A percentile compares a stretch with the other conserved stretches of the same genome.
phyloP scores from a whole-genome alignment of 768 basidiomycete species.

The Crucibulum laeve region DNA sequence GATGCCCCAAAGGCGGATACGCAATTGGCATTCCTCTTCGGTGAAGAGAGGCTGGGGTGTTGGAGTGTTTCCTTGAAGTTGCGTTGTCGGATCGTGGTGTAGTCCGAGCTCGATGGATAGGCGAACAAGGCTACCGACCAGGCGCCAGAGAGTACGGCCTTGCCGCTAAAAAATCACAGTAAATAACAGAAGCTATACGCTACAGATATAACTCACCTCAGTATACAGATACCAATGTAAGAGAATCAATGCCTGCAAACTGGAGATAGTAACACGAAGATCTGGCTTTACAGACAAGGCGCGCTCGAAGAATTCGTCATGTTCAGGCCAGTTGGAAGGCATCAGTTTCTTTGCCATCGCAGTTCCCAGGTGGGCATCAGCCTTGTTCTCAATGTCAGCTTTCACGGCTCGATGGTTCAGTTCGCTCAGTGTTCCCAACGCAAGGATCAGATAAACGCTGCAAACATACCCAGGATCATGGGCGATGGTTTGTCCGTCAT shows the following conservation, averaged over 20 bases:
- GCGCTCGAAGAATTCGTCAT: constrained; percentile 81
- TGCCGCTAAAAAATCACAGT: constrained; percentile 52
- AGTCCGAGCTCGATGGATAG: constrained; percentile 80
- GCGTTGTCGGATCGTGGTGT: constrained; percentile 78
- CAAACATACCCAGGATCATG: constrained; percentile 79
- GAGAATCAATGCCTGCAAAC: constrained; percentile 78
- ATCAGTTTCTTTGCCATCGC: constrained; percentile 56
- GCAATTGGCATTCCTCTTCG: constrained; percentile 71
- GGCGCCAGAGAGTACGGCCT: constrained; percentile 86
- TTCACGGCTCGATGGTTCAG: constrained; percentile 67
- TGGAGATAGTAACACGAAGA: constrained; percentile 75
- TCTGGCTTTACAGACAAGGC: constrained; percentile 79
- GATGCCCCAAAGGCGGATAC: constrained; percentile 81
- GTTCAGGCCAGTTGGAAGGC: constrained; percentile 69
- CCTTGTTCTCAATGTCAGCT: constrained; percentile 39
- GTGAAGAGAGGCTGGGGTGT: constrained; percentile 49
- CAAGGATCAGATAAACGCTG: constrained; percentile 72
- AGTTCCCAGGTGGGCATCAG: constrained; percentile 26
- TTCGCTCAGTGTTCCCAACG: constrained; percentile 79
- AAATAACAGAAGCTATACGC: constrained; percentile 5
- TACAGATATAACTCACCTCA: constrained; percentile 46
- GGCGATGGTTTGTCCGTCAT: constrained; percentile 43
- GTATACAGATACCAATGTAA: constrained; percentile 89
- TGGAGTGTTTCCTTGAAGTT: constrained; percentile 47
- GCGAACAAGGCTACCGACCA: constrained; percentile 81